Percentiles rank a stretch among this genome's conserved stretches.
phyloP scores from a whole-genome alignment of 495 filamentous ascomycete genomes.

The Viridothelium virens region DNA sequence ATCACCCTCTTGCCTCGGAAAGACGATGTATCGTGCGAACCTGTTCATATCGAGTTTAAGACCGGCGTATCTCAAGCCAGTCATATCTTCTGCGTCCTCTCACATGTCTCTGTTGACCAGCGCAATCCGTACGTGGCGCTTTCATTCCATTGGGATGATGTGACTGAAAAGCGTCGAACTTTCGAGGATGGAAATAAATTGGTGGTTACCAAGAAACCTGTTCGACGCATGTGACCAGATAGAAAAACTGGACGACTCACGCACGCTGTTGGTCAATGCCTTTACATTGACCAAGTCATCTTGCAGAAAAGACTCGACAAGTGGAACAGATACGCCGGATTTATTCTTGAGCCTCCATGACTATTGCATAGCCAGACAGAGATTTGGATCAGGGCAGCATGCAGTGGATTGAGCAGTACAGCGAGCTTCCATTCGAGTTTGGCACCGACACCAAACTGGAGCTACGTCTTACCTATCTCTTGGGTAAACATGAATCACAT shows the following conservation, averaged over 20 bases:
- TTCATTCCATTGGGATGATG: neutral
- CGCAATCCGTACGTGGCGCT: neutral
- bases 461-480: neutral
- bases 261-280: constrained; percentile 32
- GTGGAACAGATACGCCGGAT: constrained; percentile 29
- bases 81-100: neutral
- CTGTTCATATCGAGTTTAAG: neutral
- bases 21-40: neutral
- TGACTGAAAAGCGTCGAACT: neutral
- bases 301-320: constrained; percentile 26
- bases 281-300: constrained; percentile 35
- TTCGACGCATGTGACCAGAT: neutral
- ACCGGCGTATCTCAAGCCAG: neutral
- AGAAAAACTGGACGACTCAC: neutral
- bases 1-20: neutral
- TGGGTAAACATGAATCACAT: neutral
- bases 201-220: neutral
- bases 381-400: neutral
- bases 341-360: constrained; percentile 17
- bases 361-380: constrained; percentile 9
- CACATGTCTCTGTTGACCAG: neutral
- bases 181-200: neutral
- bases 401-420: neutral
- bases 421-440: neutral
- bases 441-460: neutral